phyloP scores from a whole-genome alignment of 2,329 filamentous ascomycete species.

The Coniochaeta pulveracea region DNA sequence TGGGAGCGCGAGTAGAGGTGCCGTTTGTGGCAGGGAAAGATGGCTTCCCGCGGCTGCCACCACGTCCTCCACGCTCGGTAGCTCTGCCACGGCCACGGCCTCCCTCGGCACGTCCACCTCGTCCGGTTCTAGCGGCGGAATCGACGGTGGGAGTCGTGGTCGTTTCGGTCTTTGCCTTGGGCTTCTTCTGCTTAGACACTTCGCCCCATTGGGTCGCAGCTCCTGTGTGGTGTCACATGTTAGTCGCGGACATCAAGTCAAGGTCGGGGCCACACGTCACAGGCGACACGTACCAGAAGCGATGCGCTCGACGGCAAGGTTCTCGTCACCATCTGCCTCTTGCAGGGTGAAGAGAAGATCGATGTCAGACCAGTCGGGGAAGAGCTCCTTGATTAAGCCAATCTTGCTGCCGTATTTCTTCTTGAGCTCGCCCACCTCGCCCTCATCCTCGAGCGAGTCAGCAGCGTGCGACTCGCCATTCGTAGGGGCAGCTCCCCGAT shows the following conservation, averaged over 20 bases:
- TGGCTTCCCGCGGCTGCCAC: slow-evolving; percentile 52
- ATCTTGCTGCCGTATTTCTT: slow-evolving; percentile 77
- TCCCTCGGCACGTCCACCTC: slow-evolving; percentile 53
- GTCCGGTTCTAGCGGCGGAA: slow-evolving; percentile 35
- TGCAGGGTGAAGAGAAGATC: slow-evolving; percentile 88
- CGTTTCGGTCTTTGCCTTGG: slow-evolving; percentile 57
- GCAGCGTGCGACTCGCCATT: slow-evolving; percentile 65
- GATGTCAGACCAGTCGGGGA: slow-evolving; percentile 89
- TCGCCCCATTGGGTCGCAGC: slow-evolving; percentile 76
- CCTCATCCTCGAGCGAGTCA: slow-evolving; percentile 63
- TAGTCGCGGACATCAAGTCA: slow-evolving; percentile 5
- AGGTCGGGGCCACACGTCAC: slow-evolving; percentile 6
- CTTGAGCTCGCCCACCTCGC: slow-evolving; percentile 85
- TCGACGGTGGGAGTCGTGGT: slow-evolving; percentile 37
- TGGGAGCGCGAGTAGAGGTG: slow-evolving; percentile 45
- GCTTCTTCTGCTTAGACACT: slow-evolving; percentile 67
- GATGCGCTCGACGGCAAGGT: slow-evolving; percentile 65
- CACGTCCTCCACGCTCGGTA: slow-evolving; percentile 49
- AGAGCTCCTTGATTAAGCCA: slow-evolving; percentile 78
- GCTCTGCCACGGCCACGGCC: slow-evolving; percentile 51
- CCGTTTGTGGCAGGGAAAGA: slow-evolving; percentile 50
- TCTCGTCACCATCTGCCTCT: slow-evolving; percentile 73
- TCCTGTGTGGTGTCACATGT: slow-evolving; percentile 34
- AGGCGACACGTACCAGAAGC: slow-evolving; percentile 51
- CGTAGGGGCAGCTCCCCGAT: slow-evolving; percentile 42